Percentiles rank a stretch among this genome's conserved stretches.
Conservation (phyloP, 345 rosid species). For the Mangifera indica region DNA sequence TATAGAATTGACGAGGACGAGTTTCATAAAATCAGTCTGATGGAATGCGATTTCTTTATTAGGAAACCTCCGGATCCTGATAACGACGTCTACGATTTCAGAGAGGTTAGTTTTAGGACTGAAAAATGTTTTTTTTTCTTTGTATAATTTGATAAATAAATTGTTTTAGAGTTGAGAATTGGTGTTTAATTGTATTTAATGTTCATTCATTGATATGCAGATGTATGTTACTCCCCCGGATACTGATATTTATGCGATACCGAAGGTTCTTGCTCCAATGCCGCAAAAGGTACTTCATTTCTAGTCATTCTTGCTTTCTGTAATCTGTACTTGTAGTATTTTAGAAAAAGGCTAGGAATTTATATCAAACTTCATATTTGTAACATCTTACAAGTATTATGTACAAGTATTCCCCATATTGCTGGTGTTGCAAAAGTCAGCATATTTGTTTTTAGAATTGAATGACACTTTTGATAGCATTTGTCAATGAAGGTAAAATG, state of each 20-base stretch:
- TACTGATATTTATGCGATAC: conserved; percentile 82
- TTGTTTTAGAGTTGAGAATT: not conserved
- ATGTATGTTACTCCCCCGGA: conserved; percentile 99
- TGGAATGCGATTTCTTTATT: conserved; percentile 93
- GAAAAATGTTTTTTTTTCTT: too few species aligned
- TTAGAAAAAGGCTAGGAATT: too few species aligned
- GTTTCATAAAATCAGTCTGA: conserved; percentile 75
- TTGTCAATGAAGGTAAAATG: too few species aligned
- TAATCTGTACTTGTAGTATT: too few species aligned
- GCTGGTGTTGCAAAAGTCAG: not conserved
- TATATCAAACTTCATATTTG: too few species aligned
- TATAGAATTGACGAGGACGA: conserved; percentile 91
- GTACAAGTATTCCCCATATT: not conserved
- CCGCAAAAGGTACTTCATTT: conserved; percentile 63
- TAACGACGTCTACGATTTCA: conserved; percentile 86
- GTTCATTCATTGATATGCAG: conserved; percentile 27
- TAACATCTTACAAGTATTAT: too few species aligned
- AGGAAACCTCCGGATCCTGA: conserved; percentile 96
- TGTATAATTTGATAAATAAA: too few species aligned
- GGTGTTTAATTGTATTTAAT: not conserved
- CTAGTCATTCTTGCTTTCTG: not conserved
- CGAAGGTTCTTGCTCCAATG: conserved; percentile 84
- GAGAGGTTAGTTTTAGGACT: conserved; percentile 54
- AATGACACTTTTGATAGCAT: too few species aligned
- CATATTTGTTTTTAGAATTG: too few species aligned